These are phyloP conservation scores for Sistotremastrum niveocremeum DNA, from an alignment of 768 basidiomycete species.

Conservation along the genomic window DNA sequence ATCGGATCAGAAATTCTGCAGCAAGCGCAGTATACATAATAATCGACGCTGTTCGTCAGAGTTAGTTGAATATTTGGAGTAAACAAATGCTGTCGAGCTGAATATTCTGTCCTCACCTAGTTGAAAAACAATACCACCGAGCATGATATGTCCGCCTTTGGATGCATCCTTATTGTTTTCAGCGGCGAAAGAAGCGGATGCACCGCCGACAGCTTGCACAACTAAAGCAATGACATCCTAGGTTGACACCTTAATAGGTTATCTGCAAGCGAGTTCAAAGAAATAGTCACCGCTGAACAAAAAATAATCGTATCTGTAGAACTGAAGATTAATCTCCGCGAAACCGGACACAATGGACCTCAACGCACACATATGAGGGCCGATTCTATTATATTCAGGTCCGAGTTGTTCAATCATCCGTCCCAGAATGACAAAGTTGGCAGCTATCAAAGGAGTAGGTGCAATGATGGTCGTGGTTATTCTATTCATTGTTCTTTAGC, in stretches of 20 bases:
- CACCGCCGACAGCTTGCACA: slow-evolving; percentile 1
- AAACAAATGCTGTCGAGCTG: neutral
- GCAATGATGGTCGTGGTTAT: slow-evolving; percentile 40
- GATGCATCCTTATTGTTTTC: slow-evolving; percentile 4
- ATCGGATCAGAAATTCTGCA: slow-evolving; percentile 33
- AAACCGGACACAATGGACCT: neutral
- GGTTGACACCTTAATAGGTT: neutral
- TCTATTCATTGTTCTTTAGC: slow-evolving; percentile 14
- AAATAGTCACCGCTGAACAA: slow-evolving; percentile 14
- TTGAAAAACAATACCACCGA: slow-evolving; percentile 8
- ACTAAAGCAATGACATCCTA: slow-evolving; percentile 2
- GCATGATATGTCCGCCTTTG: slow-evolving; percentile 8
- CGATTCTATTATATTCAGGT: slow-evolving; percentile 30
- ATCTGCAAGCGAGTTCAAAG: too few species aligned
- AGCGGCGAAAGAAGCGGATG: slow-evolving; percentile 1
- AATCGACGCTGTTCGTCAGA: slow-evolving; percentile 24
- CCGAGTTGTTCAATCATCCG: slow-evolving; percentile 32
- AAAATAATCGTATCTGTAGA: slow-evolving; percentile 16
- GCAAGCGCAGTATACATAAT: slow-evolving; percentile 27
- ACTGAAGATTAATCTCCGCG: neutral
- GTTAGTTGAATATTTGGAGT: neutral
- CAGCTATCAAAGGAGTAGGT: slow-evolving; percentile 44
- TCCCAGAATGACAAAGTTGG: slow-evolving; percentile 46
- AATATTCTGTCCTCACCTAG: slow-evolving; percentile 8
- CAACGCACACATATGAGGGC: slow-evolving; percentile 28